Conservation (phyloP, 768 basidiomycete species). For the Suillus decipiens region DNA sequence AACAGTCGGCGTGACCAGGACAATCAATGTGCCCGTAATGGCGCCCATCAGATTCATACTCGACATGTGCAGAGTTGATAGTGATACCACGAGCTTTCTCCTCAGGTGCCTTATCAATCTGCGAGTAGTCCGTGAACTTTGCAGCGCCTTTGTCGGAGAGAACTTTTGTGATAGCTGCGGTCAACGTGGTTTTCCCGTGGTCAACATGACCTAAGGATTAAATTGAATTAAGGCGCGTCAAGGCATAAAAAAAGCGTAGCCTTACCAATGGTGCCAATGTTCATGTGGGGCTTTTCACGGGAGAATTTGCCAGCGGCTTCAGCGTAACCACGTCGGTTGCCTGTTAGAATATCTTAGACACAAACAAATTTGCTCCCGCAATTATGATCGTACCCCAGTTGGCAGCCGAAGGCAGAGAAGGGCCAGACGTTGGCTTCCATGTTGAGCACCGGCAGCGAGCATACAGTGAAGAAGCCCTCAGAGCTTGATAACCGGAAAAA, state of each 20-base stretch:
- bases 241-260: not conserved
- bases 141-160: slow-evolving; percentile 74
- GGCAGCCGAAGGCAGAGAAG: slow-evolving; percentile 11
- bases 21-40: slow-evolving; percentile 99
- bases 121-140: slow-evolving; percentile 91
- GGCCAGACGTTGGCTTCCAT: slow-evolving; percentile 11
- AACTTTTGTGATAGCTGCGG: slow-evolving; percentile 94
- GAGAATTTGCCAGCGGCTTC: slow-evolving; percentile 62
- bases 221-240: slow-evolving; percentile 22
- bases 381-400: slow-evolving; percentile 29
- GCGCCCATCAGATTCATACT: slow-evolving; percentile 88
- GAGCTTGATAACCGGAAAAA: not conserved
- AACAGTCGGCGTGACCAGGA: slow-evolving; percentile 94
- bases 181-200: slow-evolving; percentile 97
- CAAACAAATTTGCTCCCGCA: slow-evolving; percentile 18
- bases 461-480: slow-evolving; percentile 14
- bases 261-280: slow-evolving; percentile 90
- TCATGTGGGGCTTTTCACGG: slow-evolving; percentile 88
- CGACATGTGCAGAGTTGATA: slow-evolving; percentile 98
- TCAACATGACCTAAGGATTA: slow-evolving; percentile 78
- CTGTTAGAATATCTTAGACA: not conserved
- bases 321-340: slow-evolving; percentile 63
- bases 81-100: slow-evolving; percentile 99
- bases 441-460: slow-evolving; percentile 20
- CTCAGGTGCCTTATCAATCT: slow-evolving; percentile 99